A percentile compares a stretch with the other conserved stretches of the same genome.
These are phyloP conservation scores for Picochlorum costavermella DNA, from an alignment of 139 green algal species.

Conservation along the genomic window DNA sequence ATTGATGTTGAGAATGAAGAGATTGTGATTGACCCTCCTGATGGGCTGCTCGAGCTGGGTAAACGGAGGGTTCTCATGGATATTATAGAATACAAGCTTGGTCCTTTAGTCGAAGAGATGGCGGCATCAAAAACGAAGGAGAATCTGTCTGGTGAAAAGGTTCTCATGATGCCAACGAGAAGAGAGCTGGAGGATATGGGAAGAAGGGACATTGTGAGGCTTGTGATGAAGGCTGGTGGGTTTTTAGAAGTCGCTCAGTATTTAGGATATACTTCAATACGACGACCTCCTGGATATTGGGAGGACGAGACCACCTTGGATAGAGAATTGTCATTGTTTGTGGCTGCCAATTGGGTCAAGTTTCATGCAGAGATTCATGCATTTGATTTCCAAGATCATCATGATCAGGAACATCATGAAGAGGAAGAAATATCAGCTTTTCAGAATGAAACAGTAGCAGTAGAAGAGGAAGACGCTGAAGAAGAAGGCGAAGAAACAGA, in stretches of 20 bases:
- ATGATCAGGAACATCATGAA: neutral
- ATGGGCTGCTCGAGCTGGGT: slow-evolving; percentile 25
- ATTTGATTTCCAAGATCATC: neutral
- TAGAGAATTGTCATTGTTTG: slow-evolving; percentile 25
- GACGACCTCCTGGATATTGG: slow-evolving; percentile 23
- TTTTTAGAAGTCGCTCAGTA: slow-evolving; percentile 24
- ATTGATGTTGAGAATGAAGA: slow-evolving; percentile 1
- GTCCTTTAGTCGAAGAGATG: neutral
- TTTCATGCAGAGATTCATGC: slow-evolving; percentile 7
- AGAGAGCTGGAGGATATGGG: slow-evolving; percentile 14
- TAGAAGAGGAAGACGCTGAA: neutral
- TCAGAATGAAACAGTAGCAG: neutral
- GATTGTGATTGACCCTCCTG: slow-evolving; percentile 11
- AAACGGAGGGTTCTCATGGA: slow-evolving; percentile 3
- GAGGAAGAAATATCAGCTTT: neutral
- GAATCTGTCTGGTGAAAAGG: neutral
- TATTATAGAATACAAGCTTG: slow-evolving; percentile 11
- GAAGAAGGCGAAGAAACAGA: neutral
- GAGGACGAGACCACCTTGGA: slow-evolving; percentile 20
- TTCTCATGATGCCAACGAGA: slow-evolving; percentile 22
- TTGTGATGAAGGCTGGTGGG: slow-evolving; percentile 17
- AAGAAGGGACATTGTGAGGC: slow-evolving; percentile 13
- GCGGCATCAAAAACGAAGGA: neutral
- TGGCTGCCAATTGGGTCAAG: slow-evolving; percentile 24
- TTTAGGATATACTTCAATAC: slow-evolving; percentile 18